Evolutionary conservation across 1,284 basidiomycete species (phyloP).

Genomic region (Golubevia sp.): DNA sequence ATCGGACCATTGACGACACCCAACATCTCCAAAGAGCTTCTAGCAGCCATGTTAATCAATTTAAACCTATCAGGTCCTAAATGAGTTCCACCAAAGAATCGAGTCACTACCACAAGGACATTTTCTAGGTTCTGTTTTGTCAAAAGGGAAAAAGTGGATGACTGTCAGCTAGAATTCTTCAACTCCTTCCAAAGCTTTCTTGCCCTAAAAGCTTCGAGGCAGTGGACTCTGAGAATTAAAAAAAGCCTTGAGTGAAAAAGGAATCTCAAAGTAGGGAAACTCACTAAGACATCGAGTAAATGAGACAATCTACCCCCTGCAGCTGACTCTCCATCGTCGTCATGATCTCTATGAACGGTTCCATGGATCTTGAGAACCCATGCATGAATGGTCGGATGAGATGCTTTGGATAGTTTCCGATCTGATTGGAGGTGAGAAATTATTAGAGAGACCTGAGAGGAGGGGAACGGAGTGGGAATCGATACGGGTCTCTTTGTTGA

Average conservation of each 20-base stretch:
- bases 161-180: no score
- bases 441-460: not conserved
- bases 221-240: no score
- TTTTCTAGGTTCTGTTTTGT: conserved; percentile 33
- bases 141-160: conserved; percentile 1
- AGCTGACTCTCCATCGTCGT: conserved; percentile 58
- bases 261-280: no score
- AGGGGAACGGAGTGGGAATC: not conserved
- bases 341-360: conserved; percentile 42
- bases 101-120: conserved; percentile 53
- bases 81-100: conserved; percentile 54
- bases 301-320: conserved; percentile 55
- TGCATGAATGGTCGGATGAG: conserved; percentile 55
- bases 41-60: conserved; percentile 48
- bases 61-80: conserved; percentile 58
- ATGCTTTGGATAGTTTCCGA: conserved; percentile 14
- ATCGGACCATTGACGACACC: no score
- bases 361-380: conserved; percentile 40
- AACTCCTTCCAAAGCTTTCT: no score
- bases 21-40: conserved; percentile 41
- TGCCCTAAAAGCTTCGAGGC: no score
- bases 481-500: no score
- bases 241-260: no score
- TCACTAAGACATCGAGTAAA: conserved; percentile 31
- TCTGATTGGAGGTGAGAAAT: not conserved